Conservation (phyloP, 495 filamentous ascomycete species). For the Xylaria flabelliformis region DNA sequence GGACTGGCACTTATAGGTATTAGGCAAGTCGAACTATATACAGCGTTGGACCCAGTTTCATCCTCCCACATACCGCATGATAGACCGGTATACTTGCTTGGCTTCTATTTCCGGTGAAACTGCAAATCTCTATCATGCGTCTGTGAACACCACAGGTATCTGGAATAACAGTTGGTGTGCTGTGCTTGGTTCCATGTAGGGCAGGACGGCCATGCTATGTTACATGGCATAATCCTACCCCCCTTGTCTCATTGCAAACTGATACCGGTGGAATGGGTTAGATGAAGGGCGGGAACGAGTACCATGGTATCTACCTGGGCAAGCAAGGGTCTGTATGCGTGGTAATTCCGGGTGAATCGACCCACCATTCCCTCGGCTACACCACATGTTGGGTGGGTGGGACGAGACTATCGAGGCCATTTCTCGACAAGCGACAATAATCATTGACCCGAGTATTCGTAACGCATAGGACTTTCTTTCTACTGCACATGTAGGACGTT, state of each 20-base stretch:
- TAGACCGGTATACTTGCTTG: not conserved
- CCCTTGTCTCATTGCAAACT: conserved; percentile 3
- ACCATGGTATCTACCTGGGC: not conserved
- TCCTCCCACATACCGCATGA: conserved; percentile 6
- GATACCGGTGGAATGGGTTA: conserved; percentile 13
- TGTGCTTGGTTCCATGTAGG: not conserved
- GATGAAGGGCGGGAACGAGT: not conserved
- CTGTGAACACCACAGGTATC: not conserved
- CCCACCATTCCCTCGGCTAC: not conserved
- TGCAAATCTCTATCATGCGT: not conserved
- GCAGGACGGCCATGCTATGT: not conserved
- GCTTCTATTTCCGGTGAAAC: conserved; percentile 19
- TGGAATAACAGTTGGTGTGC: not conserved
- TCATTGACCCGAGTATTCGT: too few species aligned
- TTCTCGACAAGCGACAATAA: not conserved
- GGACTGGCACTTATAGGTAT: not conserved
- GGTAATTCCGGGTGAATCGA: conserved; percentile 4
- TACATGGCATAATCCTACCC: not conserved
- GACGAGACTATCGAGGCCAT: not conserved
- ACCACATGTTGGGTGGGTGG: not conserved
- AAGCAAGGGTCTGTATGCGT: not conserved
- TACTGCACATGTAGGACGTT: not conserved
- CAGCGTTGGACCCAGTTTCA: conserved; percentile 4
- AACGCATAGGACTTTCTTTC: too few species aligned
- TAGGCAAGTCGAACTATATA: conserved; percentile 7